phyloP scores from a whole-genome alignment of 1,139 yeast genomes.

The Suhomyces bokatorum region DNA sequence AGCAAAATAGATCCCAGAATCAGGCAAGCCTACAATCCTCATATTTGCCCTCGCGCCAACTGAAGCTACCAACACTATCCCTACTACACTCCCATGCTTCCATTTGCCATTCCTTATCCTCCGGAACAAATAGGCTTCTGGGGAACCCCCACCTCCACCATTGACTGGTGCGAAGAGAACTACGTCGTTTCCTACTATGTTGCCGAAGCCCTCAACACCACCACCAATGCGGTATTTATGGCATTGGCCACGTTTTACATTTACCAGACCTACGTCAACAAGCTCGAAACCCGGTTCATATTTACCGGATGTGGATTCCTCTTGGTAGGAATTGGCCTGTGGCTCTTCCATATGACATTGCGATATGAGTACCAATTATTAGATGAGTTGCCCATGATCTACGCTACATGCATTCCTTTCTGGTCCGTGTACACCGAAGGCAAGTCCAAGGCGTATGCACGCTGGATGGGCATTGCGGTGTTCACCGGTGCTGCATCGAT shows the following conservation, averaged over 20 bases:
- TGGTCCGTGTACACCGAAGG: conserved; percentile 84
- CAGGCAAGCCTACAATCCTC: too few relatives aligned
- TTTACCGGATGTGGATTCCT: conserved; percentile 77
- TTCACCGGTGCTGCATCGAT: conserved; percentile 55
- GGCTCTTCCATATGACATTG: conserved; percentile 96
- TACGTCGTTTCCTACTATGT: conserved; percentile 80
- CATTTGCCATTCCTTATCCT: conserved; percentile 50
- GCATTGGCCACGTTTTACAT: conserved; percentile 68
- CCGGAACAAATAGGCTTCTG: conserved; percentile 49
- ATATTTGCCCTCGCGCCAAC: too few relatives aligned
- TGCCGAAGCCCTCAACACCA: conserved; percentile 86
- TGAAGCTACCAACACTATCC: too few relatives aligned
- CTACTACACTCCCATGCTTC: conserved; percentile 32
- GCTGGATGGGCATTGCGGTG: conserved; percentile 55
- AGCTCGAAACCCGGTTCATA: conserved; percentile 68
- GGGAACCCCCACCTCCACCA: conserved; percentile 65
- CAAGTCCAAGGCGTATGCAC: conserved; percentile 37
- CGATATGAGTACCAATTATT: conserved; percentile 83
- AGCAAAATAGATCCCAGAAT: too few relatives aligned
- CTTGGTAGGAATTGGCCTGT: conserved; percentile 87
- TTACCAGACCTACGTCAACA: conserved; percentile 56
- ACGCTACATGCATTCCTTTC: conserved; percentile 93
- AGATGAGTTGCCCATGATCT: conserved; percentile 97
- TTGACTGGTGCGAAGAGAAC: conserved; percentile 97
- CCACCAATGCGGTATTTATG: conserved; percentile 72